These are phyloP conservation scores for Exserohilum turcica DNA, from an alignment of 2,329 filamentous ascomycete species.

Conservation along the genomic window DNA sequence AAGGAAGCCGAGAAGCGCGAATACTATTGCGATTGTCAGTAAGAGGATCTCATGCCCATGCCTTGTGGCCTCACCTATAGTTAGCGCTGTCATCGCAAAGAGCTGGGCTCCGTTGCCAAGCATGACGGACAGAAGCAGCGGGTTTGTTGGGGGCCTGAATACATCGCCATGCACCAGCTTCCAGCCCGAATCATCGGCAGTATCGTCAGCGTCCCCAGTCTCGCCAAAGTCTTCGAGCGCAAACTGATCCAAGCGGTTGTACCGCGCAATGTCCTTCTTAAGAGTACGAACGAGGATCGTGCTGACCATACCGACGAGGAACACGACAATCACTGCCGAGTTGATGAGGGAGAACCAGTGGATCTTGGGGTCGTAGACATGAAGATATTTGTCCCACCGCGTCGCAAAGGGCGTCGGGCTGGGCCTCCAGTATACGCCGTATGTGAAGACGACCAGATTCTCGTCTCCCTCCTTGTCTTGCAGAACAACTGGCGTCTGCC, in stretches of 20 bases:
- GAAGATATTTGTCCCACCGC: slow-evolving; percentile 97
- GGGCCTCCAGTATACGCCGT: slow-evolving; percentile 86
- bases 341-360: slow-evolving; percentile 99
- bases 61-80: slow-evolving; percentile 63
- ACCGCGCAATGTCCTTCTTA: slow-evolving; percentile 92
- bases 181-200: slow-evolving; percentile 97
- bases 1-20: slow-evolving; percentile 91
- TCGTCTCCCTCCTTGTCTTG: slow-evolving; percentile 65
- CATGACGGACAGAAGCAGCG: slow-evolving; percentile 82
- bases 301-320: slow-evolving; percentile 86
- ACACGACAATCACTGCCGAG: slow-evolving; percentile 91
- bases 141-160: slow-evolving; percentile 83
- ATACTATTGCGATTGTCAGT: slow-evolving; percentile 54
- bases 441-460: slow-evolving; percentile 75
- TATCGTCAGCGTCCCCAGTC: slow-evolving; percentile 77
- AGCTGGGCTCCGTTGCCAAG: slow-evolving; percentile 94
- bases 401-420: slow-evolving; percentile 92
- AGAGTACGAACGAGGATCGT: slow-evolving; percentile 89
- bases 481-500: slow-evolving; percentile 66
- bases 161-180: slow-evolving; percentile 98
- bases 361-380: slow-evolving; percentile 96
- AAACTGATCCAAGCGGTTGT: slow-evolving; percentile 92
- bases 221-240: slow-evolving; percentile 87
- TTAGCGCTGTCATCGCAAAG: slow-evolving; percentile 96
- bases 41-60: not conserved